phyloP scores from a whole-genome alignment of 23 red algal species.

The Cyanidium caldarium region DNA sequence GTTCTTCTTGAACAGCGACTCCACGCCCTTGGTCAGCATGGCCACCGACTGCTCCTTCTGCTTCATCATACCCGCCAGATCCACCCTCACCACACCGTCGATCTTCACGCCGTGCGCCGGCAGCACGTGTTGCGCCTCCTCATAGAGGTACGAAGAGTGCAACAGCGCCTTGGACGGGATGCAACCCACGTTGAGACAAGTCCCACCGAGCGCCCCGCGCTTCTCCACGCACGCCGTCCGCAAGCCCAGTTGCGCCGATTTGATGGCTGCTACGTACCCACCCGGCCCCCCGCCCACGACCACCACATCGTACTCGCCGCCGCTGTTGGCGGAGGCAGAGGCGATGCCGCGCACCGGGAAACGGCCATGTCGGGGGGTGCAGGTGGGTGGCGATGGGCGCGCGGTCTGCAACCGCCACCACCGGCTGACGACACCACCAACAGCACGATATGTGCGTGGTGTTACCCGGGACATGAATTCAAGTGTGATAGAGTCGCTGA shows the following conservation, averaged over 20 bases:
- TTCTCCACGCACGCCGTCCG: constrained; percentile 92
- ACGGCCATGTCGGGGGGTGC: no score
- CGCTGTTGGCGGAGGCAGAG: no score
- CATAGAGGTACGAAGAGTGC: constrained; percentile 88
- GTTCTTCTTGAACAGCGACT: constrained; percentile 97
- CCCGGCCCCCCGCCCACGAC: constrained; percentile 88
- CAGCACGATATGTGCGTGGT: no score
- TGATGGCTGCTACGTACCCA: constrained; percentile 95
- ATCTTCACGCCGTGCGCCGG: constrained; percentile 69
- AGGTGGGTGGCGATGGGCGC: no score
- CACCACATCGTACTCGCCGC: constrained; percentile 35
- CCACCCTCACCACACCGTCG: constrained; percentile 35
- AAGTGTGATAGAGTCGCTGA: no score
- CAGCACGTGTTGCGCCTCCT: constrained; percentile 80
- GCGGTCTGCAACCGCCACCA: no score
- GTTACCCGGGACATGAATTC: no score
- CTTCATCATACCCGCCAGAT: constrained; percentile 89
- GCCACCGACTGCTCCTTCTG: constrained; percentile 56
- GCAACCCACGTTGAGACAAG: constrained; percentile 95
- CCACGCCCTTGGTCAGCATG: constrained; percentile 85
- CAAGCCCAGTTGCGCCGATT: constrained; percentile 85
- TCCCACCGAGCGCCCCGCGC: constrained; percentile 83
- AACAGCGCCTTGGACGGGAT: constrained; percentile 94
- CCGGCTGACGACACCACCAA: no score
- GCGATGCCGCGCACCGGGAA: no score